A percentile compares a stretch with the other conserved stretches of the same genome.
These are phyloP conservation scores for Leptographium flavum DNA, from an alignment of 2,329 filamentous ascomycete species.

Conservation along the genomic window DNA sequence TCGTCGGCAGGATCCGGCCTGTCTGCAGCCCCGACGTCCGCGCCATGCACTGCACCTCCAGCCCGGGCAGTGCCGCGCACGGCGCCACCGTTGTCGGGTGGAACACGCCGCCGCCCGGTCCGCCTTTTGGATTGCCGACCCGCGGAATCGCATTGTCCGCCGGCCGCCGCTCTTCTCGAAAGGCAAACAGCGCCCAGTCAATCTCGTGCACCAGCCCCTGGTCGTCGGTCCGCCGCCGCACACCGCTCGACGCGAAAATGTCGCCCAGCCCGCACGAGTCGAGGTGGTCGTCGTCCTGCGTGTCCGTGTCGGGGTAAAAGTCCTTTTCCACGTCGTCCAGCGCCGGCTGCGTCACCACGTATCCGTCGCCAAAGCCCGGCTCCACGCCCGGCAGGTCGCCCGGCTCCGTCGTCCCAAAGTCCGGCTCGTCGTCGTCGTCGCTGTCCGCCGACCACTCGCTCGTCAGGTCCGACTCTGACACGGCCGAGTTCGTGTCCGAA, in stretches of 20 bases:
- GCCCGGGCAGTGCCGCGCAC: constrained; percentile 49
- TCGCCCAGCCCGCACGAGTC: constrained; percentile 69
- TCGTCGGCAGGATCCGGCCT: constrained; percentile 61
- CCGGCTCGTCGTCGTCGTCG: neutral
- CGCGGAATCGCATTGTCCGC: constrained; percentile 54
- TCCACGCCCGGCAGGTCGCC: constrained; percentile 71
- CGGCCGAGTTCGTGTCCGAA: constrained; percentile 42
- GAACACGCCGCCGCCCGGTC: constrained; percentile 15
- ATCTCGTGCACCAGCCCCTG: constrained; percentile 74
- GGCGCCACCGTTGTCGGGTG: constrained; percentile 45
- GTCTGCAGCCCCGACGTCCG: constrained; percentile 73
- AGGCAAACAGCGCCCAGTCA: constrained; percentile 85
- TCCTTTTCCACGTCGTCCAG: constrained; percentile 73
- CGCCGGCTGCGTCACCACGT: constrained; percentile 81
- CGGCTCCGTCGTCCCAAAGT: constrained; percentile 26
- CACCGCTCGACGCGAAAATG: constrained; percentile 79
- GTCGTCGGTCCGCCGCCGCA: constrained; percentile 57
- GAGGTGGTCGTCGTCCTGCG: constrained; percentile 67
- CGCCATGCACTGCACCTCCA: constrained; percentile 76
- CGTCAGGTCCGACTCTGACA: constrained; percentile 36
- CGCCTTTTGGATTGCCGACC: neutral
- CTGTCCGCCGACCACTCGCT: constrained; percentile 31
- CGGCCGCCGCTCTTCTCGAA: constrained; percentile 57
- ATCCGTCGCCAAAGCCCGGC: constrained; percentile 58
- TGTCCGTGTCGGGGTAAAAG: constrained; percentile 63